These are phyloP conservation scores for Penicillium angulare DNA, from an alignment of 495 filamentous ascomycete species.

Conservation along the genomic window DNA sequence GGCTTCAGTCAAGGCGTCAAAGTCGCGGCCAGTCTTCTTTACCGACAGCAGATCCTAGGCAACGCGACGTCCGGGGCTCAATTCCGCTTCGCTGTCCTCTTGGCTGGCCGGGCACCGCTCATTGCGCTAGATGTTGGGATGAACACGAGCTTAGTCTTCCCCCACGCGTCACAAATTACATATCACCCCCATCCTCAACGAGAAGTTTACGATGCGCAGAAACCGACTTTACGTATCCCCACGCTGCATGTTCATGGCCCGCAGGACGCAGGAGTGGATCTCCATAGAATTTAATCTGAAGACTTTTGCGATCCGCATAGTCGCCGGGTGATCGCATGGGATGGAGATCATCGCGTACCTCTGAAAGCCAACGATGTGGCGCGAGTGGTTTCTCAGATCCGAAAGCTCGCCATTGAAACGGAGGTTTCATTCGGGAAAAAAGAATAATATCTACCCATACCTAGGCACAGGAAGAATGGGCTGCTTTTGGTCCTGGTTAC, in stretches of 20 bases:
- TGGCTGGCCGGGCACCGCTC: conserved; percentile 58
- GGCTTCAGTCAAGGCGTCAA: conserved; percentile 62
- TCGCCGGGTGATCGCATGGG: conserved; percentile 2
- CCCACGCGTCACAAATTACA: background rate
- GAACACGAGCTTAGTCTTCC: background rate
- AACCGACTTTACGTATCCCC: background rate
- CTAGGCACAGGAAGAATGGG: too few species aligned
- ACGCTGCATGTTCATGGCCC: conserved; percentile 7
- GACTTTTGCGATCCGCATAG: background rate
- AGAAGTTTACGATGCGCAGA: background rate
- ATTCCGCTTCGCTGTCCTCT: conserved; percentile 36
- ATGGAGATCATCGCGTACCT: conserved; percentile 4
- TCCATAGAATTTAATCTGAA: background rate
- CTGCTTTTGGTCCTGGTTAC: too few species aligned
- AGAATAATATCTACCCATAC: background rate
- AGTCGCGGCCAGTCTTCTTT: conserved; percentile 47
- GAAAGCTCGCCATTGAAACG: background rate
- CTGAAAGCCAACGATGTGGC: conserved; percentile 3
- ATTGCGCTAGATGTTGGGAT: conserved; percentile 39
- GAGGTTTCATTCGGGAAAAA: background rate
- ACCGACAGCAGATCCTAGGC: conserved; percentile 16
- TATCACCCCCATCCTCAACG: background rate
- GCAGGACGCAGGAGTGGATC: background rate
- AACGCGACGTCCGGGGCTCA: background rate
- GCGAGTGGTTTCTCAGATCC: background rate